Base-by-base conservation (phyloP, 2,329 filamentous ascomycete species). In the Elsinoe australis region DNA sequence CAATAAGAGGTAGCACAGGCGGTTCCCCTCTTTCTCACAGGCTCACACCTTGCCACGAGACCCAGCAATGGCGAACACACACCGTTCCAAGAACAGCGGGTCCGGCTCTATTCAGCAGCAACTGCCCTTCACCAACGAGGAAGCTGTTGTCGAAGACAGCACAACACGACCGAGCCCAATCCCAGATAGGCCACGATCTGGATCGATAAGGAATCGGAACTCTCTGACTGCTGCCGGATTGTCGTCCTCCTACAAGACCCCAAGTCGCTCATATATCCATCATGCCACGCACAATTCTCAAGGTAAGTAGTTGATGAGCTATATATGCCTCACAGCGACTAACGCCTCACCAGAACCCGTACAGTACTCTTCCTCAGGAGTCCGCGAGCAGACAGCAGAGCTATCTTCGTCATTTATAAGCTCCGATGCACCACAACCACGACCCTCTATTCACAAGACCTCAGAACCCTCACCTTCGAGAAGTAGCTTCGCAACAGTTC, bases 301-400 rank as follows among this genome's bases (percentile, higher is more conserved):
- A 47, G 52, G 52, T 53, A 51, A n/a, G n/a, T n/a, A n/a, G n/a
- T n/a, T 5, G 7, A 5, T 21, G n/a, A 35, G 48, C n/a, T 19
- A 18, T 7, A 32, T 17, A 18, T 12, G 9, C 17, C 31, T 22
- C 49, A 21, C n/a, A 15, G 42, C 49, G 39, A 49, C 35, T 31
- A 24, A 24, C 33, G 39, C 32, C 33, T 17, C 15, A 24, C 19
- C 71, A 81, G 59, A 73, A 77, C 56, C 54, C 31, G 57, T 63
- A 3, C 62, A 63, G 19, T 67, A 67, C 52, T 61, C 62, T n/a
- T 66, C 63, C 14, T 56, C 60, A 5, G 64, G 64, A 15, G 64
- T 67, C 9, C 56, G 64, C 41, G 61, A 64, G 41, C 61, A 65
- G 55, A 65, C 64, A 26, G 63, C 61, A 28, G 61, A 64, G 52